Percentiles rank a stretch among this genome's conserved stretches.
These are phyloP conservation scores for Venturia nashicola DNA, from an alignment of 2,329 filamentous ascomycete genomes.

Conservation along the genomic window DNA sequence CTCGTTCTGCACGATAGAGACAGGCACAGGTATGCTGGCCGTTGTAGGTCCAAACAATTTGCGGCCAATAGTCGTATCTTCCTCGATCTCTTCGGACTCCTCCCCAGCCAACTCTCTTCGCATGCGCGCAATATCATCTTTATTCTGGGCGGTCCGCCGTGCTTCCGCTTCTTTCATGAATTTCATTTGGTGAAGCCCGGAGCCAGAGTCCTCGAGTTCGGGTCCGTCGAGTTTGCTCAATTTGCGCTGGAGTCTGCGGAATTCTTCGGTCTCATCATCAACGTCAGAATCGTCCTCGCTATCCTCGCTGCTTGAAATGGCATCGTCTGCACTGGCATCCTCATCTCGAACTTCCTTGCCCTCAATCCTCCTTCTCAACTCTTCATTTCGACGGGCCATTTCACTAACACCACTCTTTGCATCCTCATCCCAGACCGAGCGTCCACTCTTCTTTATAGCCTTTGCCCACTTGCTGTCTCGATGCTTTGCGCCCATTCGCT, in stretches of 20 bases:
- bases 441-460: conserved; percentile 63
- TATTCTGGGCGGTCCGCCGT: conserved; percentile 64
- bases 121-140: conserved; percentile 50
- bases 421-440: conserved; percentile 79
- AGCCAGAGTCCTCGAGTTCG: conserved; percentile 23
- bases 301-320: conserved; percentile 37
- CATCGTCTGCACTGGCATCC: conserved; percentile 30
- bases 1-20: conserved; percentile 32
- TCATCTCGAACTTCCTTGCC: conserved; percentile 48
- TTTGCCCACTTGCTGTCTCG: conserved; percentile 90
- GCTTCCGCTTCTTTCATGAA: conserved; percentile 92
- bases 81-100: conserved; percentile 37
- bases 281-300: conserved; percentile 47
- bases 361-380: conserved; percentile 66
- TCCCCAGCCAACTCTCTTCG: conserved; percentile 55
- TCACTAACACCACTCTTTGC: conserved; percentile 67
- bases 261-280: conserved; percentile 34
- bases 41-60: conserved; percentile 51
- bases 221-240: conserved; percentile 29
- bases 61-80: conserved; percentile 55
- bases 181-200: conserved; percentile 60
- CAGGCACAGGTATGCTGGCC: conserved; percentile 16
- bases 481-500: conserved; percentile 75
- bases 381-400: conserved; percentile 71
- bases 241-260: conserved; percentile 11